Percentiles rank a stretch among this genome's conserved stretches.
These are phyloP conservation scores for Hericium alpestre DNA, from an alignment of 768 basidiomycete species.

Conservation along the genomic window DNA sequence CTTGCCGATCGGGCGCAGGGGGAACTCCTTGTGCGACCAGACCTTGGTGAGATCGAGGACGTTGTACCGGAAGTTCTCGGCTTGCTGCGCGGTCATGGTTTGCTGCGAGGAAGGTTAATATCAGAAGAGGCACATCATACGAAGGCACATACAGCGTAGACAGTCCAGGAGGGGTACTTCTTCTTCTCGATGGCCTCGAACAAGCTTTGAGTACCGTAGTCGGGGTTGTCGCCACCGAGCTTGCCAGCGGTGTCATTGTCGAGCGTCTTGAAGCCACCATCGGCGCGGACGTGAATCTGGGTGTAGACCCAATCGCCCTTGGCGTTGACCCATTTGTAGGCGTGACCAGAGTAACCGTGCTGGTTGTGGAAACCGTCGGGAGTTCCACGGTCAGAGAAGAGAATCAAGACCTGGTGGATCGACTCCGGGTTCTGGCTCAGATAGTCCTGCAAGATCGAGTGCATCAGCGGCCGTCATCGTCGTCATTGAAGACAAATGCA, in stretches of 20 bases:
- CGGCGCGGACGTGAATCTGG: slow-evolving; percentile 73
- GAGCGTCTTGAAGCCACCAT: slow-evolving; percentile 80
- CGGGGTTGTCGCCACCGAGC: slow-evolving; percentile 67
- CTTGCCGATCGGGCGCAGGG: slow-evolving; percentile 82
- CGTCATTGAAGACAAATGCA: background rate
- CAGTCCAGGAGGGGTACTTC: slow-evolving; percentile 78
- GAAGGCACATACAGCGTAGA: slow-evolving; percentile 55
- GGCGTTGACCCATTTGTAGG: slow-evolving; percentile 78
- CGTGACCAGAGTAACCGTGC: slow-evolving; percentile 93
- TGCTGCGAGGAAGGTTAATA: slow-evolving; percentile 35
- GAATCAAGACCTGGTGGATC: slow-evolving; percentile 80
- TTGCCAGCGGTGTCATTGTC: slow-evolving; percentile 53
- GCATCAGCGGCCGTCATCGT: background rate
- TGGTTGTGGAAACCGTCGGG: slow-evolving; percentile 79
- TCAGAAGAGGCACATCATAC: no score
- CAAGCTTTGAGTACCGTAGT: slow-evolving; percentile 72
- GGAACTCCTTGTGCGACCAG: slow-evolving; percentile 81
- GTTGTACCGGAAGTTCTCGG: slow-evolving; percentile 84
- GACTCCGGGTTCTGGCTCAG: slow-evolving; percentile 82
- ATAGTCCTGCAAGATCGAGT: slow-evolving; percentile 54
- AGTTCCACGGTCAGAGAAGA: slow-evolving; percentile 91
- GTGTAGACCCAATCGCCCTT: slow-evolving; percentile 80
- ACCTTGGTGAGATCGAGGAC: slow-evolving; percentile 86
- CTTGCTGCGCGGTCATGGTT: slow-evolving; percentile 89
- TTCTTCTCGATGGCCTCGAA: slow-evolving; percentile 77